Percentiles rank a stretch among this genome's conserved stretches.
phyloP scores from a whole-genome alignment of 2,329 filamentous ascomycete genomes.

The Penicillium sp. region DNA sequence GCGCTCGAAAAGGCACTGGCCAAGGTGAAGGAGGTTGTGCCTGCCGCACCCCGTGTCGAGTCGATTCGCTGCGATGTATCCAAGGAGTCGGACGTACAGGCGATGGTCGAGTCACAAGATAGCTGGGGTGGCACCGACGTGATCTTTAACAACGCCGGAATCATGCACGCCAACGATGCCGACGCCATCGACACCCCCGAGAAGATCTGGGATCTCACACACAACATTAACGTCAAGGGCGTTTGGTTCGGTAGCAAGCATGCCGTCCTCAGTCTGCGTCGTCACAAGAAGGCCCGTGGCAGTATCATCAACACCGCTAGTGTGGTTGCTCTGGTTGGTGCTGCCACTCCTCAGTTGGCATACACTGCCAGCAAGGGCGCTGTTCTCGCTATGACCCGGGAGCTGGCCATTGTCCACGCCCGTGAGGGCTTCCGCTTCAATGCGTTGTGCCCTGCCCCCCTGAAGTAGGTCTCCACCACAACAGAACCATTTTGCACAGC shows the following conservation, averaged over 20 bases:
- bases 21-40: conserved; percentile 74
- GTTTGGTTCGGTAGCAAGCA: conserved; percentile 98
- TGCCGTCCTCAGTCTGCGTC: conserved; percentile 77
- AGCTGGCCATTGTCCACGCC: conserved; percentile 89
- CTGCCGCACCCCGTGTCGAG: conserved; percentile 37
- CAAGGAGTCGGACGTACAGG: conserved; percentile 76
- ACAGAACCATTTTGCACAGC: background rate
- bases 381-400: conserved; percentile 84
- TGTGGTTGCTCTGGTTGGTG: conserved; percentile 82
- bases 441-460: conserved; percentile 81
- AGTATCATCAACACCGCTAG: conserved; percentile 92
- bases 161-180: conserved; percentile 85
- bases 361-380: conserved; percentile 95
- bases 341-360: conserved; percentile 83
- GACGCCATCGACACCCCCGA: conserved; percentile 83
- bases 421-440: conserved; percentile 90
- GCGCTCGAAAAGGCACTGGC: conserved; percentile 74
- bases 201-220: conserved; percentile 90
- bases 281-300: conserved; percentile 73
- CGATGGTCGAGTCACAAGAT: conserved; percentile 73
- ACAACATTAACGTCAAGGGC: conserved; percentile 94
- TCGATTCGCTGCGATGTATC: conserved; percentile 67
- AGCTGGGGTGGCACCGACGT: conserved; percentile 84
- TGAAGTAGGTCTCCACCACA: conserved; percentile 61
- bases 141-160: conserved; percentile 97